Evolutionary conservation across 768 basidiomycete genomes (phyloP), one percentile per base, ranked within the genome.

Genomic region (Antrodiella citrinella): DNA sequence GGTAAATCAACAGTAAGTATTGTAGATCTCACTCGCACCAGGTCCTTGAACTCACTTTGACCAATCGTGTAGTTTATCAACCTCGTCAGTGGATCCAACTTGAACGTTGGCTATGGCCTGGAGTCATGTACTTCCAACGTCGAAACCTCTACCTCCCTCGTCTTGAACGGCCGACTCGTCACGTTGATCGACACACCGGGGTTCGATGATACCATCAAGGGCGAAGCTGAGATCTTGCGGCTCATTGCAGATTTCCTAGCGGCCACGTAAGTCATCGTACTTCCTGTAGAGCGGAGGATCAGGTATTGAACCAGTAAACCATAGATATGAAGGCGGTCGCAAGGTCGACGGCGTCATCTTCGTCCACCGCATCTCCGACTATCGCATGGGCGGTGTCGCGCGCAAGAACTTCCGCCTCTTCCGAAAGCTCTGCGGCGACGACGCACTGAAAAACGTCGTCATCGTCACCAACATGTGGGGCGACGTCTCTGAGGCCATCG

Each of bases 401-500:
- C 39, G 44, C 20, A 69, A 72, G 54, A 78, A 75, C 56, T 76
- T 77, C 49, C 67, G 68, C 26, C 70, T 78, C 63, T 78, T 80
- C 60, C 64, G 71, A 44, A 67, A 74, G 50, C 67, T 81, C 11
- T 81, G 79, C 53, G 79, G 80, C 12, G 72, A 75, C 18, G 65
- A 49, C 41, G 66, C 73, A 12, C 71, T 81, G 46, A 63, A 67
- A 35, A 78, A 73, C 51, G 75, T 81, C 23, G 65, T 75, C 22
- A 70, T 81, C 51, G 72, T 72, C 45, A 79, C 79, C 42, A 80
- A 70, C 41, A 78, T 77, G 74, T 81, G 79, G 79, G 71, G 67
- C 10, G 63, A 67, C 51, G 69, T 76, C 35, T 64, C 63, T 43
- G 57, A 54, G 39, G 65, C 65, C 41, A 25, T 69, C n/a, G 75